phyloP scores from a whole-genome alignment of 164 flowering plant species.

The Umbilicus rupestris region DNA sequence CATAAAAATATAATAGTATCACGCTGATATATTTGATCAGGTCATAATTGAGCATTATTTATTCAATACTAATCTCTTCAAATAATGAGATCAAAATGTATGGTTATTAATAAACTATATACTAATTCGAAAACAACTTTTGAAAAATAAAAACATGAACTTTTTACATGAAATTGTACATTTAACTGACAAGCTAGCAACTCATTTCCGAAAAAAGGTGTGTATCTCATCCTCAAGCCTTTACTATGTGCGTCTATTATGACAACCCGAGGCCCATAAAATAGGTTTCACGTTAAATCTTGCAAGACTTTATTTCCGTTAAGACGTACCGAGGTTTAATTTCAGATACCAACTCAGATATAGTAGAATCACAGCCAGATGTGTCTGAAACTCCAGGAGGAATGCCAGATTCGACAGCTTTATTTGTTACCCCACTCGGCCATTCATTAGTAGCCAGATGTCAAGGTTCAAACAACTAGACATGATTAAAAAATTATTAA shows the following conservation, averaged over 20 bases:
- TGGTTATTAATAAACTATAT: neutral
- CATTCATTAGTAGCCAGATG: constrained; percentile 73
- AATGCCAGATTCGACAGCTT: constrained; percentile 41
- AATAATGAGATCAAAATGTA: no score
- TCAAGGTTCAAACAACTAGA: constrained; percentile 33
- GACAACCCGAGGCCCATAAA: neutral
- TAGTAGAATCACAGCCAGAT: constrained; percentile 38
- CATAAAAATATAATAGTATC: neutral
- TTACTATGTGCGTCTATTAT: neutral
- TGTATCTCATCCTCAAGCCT: neutral
- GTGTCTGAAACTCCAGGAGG: constrained; percentile 51
- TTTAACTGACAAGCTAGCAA: neutral
- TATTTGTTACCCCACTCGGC: constrained; percentile 69
- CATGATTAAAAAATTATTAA: constrained; percentile 13
- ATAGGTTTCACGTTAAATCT: neutral
- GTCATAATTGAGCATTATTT: neutral
- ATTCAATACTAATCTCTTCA: no score
- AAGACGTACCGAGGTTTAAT: constrained; percentile 82
- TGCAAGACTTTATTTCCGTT: neutral
- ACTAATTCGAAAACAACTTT: neutral
- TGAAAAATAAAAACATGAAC: neutral
- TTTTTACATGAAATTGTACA: neutral
- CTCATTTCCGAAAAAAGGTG: neutral
- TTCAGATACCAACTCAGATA: constrained; percentile 75
- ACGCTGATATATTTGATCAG: neutral